Evolutionary conservation across 495 filamentous ascomycete genomes (phyloP).

Genomic region (Beverwykella pulmonaria): DNA sequence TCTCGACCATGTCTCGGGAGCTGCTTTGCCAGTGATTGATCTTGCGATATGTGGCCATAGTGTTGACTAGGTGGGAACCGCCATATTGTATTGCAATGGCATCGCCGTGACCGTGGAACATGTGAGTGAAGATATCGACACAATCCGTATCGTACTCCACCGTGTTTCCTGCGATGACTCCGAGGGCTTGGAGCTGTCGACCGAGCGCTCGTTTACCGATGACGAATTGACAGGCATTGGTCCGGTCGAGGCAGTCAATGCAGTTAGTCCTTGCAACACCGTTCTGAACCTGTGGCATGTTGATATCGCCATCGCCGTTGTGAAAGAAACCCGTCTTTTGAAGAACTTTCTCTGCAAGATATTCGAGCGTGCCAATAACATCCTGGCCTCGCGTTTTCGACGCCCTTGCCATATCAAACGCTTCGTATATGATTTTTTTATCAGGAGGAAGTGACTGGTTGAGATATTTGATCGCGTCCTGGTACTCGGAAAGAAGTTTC

Average conservation of each 20-base stretch:
- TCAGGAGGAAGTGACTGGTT: conserved; percentile 88
- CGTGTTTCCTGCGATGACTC: conserved; percentile 74
- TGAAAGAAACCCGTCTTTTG: conserved; percentile 89
- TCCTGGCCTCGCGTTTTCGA: conserved; percentile 93
- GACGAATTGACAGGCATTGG: conserved; percentile 96
- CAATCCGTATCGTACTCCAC: conserved; percentile 95
- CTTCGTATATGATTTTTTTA: conserved; percentile 86
- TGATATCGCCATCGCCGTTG: conserved; percentile 72
- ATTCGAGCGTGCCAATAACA: conserved; percentile 88
- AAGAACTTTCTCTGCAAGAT: conserved; percentile 83
- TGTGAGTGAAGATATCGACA: conserved; percentile 93
- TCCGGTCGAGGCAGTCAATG: conserved; percentile 95
- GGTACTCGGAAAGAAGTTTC: conserved; percentile 85
- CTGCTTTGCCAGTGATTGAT: conserved; percentile 99
- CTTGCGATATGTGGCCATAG: conserved; percentile 97
- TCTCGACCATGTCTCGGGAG: conserved; percentile 97
- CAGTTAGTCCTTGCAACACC: conserved; percentile 95
- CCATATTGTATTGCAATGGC: conserved; percentile 98
- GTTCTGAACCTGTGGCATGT: conserved; percentile 75
- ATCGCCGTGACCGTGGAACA: conserved; percentile 96
- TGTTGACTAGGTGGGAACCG: conserved; percentile 96
- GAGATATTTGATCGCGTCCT: conserved; percentile 84
- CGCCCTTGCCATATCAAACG: conserved; percentile 97
- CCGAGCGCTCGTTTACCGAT: conserved; percentile 95
- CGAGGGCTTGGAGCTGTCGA: conserved; percentile 88